A percentile compares a stretch with the other conserved stretches of the same genome.
phyloP scores from a whole-genome alignment of 2,329 filamentous ascomycete species.

The Talaromyces albobiverticillius region DNA sequence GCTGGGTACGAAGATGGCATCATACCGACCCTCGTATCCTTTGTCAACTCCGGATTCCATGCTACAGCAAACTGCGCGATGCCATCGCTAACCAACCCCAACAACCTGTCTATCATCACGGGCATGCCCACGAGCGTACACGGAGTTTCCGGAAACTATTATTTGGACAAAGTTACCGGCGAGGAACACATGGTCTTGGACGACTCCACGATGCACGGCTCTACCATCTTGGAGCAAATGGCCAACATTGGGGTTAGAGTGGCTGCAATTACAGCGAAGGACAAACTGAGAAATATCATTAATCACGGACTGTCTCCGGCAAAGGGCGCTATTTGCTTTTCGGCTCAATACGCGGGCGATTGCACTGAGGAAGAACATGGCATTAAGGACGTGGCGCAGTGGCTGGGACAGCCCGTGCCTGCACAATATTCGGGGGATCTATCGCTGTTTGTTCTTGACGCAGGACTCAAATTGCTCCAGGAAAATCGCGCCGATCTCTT shows the following conservation, averaged over 20 bases:
- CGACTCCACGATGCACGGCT: constrained; percentile 38
- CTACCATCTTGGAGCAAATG: constrained; percentile 42
- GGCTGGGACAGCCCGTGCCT: constrained; percentile 37
- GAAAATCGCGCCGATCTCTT: constrained; percentile 40
- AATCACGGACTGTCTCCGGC: constrained; percentile 32
- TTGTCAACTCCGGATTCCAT: constrained; percentile 37
- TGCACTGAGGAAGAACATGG: constrained; percentile 34
- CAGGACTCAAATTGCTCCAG: constrained; percentile 40
- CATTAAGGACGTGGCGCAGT: constrained; percentile 33
- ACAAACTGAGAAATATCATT: constrained; percentile 44
- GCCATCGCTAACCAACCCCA: constrained; percentile 47
- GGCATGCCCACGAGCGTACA: constrained; percentile 39
- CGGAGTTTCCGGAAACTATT: constrained; percentile 46
- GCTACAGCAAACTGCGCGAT: constrained; percentile 38
- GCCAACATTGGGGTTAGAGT: constrained; percentile 36
- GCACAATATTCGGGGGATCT: constrained; percentile 44
- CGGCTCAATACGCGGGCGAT: constrained; percentile 30
- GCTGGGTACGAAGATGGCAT: constrained; percentile 33
- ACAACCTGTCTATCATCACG: constrained; percentile 47
- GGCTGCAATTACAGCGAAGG: constrained; percentile 45
- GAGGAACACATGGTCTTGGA: constrained; percentile 43
- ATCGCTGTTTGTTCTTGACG: constrained; percentile 44
- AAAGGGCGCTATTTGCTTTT: constrained; percentile 39
- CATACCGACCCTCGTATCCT: constrained; percentile 31
- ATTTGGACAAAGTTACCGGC: constrained; percentile 38